Percentiles rank a stretch among this genome's conserved stretches.
Conservation (phyloP, 2,329 filamentous ascomycete genomes). For the Lecanosticta acicola region DNA sequence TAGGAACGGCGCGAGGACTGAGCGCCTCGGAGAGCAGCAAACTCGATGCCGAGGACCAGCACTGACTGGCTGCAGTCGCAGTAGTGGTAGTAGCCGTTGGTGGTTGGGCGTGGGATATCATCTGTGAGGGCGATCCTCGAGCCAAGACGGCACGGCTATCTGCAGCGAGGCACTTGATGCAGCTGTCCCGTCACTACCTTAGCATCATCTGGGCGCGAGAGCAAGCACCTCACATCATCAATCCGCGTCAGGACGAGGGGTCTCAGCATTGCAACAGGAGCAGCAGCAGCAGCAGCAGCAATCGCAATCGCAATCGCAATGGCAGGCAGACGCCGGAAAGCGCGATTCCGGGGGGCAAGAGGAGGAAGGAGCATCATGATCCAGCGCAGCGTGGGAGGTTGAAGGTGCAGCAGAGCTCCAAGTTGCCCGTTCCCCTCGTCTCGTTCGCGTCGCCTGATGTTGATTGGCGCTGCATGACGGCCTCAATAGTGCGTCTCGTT, state of each 20-base stretch:
- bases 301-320: too few species aligned
- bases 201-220: conserved; percentile 4
- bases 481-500: conserved; percentile 9
- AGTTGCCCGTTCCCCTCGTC: background rate
- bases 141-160: conserved; percentile 12
- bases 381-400: conserved; percentile 12
- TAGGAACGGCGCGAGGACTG: conserved; percentile 13
- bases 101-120: conserved; percentile 17
- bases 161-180: conserved; percentile 16
- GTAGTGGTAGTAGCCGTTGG: too few species aligned
- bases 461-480: conserved; percentile 19
- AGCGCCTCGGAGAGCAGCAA: too few species aligned
- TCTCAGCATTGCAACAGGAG: too few species aligned
- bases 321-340: too few species aligned
- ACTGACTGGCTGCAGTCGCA: conserved; percentile 2
- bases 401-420: conserved; percentile 7
- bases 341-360: too few species aligned
- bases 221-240: too few species aligned
- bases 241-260: too few species aligned
- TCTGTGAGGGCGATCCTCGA: conserved; percentile 14
- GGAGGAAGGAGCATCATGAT: background rate
- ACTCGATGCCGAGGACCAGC: background rate
- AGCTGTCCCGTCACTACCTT: conserved; percentile 12
- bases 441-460: conserved; percentile 6
- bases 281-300: too few species aligned